These are phyloP conservation scores for Erigeron philadelphicus DNA, from an alignment of 140 eudicot species.

Conservation along the genomic window DNA sequence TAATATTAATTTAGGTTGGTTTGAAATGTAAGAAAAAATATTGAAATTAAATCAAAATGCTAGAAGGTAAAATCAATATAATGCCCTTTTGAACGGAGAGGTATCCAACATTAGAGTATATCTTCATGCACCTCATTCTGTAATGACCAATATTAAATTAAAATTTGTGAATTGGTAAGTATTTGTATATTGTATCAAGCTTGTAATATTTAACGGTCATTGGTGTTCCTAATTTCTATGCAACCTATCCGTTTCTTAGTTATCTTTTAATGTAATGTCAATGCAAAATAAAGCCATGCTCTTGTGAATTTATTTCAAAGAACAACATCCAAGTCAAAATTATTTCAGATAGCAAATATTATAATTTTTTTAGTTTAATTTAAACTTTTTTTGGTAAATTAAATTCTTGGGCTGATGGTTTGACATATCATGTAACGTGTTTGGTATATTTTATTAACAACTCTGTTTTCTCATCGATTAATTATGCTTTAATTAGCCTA, in stretches of 20 bases:
- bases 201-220: background rate
- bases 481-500: constrained; percentile 7
- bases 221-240: background rate
- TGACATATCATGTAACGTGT: constrained; percentile 6
- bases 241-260: background rate
- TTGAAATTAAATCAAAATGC: constrained; percentile 12
- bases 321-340: background rate
- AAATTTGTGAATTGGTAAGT: background rate
- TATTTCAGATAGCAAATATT: constrained; percentile 5
- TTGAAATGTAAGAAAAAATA: background rate
- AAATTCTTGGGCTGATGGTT: background rate
- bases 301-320: constrained; percentile 2
- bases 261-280: background rate
- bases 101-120: background rate
- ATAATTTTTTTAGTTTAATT: background rate
- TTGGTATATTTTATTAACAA: background rate
- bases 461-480: constrained; percentile 13
- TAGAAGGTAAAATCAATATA: constrained; percentile 3
- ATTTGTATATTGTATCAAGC: constrained; percentile 8
- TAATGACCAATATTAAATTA: background rate
- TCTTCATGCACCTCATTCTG: too few relatives aligned
- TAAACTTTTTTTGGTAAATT: background rate
- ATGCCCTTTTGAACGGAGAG: background rate
- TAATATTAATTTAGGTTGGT: background rate
- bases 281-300: background rate